Evolutionary conservation across 164 flowering plant genomes (phyloP), one percentile per base, ranked within the genome.

Genomic region (Macadamia integrifolia): DNA sequence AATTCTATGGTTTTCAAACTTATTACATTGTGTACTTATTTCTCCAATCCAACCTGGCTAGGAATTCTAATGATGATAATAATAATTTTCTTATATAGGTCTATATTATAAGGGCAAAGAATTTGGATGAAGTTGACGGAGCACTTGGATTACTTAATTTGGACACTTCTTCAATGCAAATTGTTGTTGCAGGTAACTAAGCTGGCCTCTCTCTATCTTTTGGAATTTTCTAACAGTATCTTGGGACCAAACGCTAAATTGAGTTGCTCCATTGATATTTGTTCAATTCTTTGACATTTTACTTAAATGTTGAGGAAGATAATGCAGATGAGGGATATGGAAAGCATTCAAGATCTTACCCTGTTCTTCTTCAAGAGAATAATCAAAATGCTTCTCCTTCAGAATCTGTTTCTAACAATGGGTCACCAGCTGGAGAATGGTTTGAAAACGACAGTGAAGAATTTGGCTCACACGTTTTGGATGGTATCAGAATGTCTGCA

Each of bases 91-190:
- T 48, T 69, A 53, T 80, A 29, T 63, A 85, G 89, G 81, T 82
- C 12, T 78, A 83, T 73, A 80, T 83, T 48, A 75, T 82, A 67
- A 83, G 84, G 75, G 74, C 73, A 65, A 66, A 70, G 58, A 74
- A 65, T 61, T 61, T 70, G 35, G 72, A 74, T 11, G 85, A 79
- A 75, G 73, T 82, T 44, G 85, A 82, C 70, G 85, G 85, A 28
- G 87, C 86, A 46, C 71, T 80, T 65, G 79, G 76, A 58, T 80
- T 82, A 52, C 76, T 76, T 56, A 76, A 78, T 69, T 69, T 81
- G 69, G 84, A 76, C 53, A 9, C 72, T 64, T 62, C 17, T 46
- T 62, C 66, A 15, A 76, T 71, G 32, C 66, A 68, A 61, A 67
- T 12, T 60, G 69, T 56, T 15, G 67, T 56, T 15, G 67, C 73